Conservation (phyloP, 768 basidiomycete genomes). For the Boletus rubroflammeus region DNA sequence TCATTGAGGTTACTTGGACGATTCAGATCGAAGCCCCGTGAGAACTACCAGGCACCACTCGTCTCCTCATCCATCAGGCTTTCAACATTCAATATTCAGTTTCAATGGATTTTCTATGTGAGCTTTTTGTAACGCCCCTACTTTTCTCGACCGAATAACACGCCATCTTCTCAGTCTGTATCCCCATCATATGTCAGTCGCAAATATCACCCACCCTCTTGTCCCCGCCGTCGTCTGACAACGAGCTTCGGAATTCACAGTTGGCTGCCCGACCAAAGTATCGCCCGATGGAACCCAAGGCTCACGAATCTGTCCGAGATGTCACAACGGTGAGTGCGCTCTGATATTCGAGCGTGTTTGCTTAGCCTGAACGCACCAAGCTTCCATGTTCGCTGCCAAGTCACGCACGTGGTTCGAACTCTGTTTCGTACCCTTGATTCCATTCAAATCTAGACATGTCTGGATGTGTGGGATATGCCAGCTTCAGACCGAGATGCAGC, state of each 20-base stretch:
- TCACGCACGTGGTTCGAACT: slow-evolving; percentile 72
- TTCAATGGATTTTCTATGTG: slow-evolving; percentile 10
- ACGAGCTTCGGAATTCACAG: slow-evolving; percentile 32
- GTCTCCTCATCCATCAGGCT: background rate
- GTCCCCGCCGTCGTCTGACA: slow-evolving; percentile 12
- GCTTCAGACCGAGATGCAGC: slow-evolving; percentile 51
- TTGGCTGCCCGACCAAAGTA: slow-evolving; percentile 62
- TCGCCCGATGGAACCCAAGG: slow-evolving; percentile 52
- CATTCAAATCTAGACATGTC: slow-evolving; percentile 55
- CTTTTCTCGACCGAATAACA: background rate
- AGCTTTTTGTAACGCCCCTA: background rate
- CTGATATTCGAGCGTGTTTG: background rate
- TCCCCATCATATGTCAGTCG: slow-evolving; percentile 49
- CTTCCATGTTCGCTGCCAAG: slow-evolving; percentile 59
- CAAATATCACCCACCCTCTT: background rate
- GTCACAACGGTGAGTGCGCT: slow-evolving; percentile 61
- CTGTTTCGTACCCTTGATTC: slow-evolving; percentile 70
- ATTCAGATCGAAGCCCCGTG: too few relatives aligned
- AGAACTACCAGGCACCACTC: background rate
- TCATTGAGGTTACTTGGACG: too few relatives aligned
- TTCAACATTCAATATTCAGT: background rate
- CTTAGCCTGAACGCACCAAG: slow-evolving; percentile 31
- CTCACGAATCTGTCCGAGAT: slow-evolving; percentile 62
- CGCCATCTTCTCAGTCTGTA: slow-evolving; percentile 40
- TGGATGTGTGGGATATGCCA: slow-evolving; percentile 75